These are phyloP conservation scores for Puccinia novopanici DNA, from an alignment of 1,284 basidiomycete genomes.

Conservation along the genomic window DNA sequence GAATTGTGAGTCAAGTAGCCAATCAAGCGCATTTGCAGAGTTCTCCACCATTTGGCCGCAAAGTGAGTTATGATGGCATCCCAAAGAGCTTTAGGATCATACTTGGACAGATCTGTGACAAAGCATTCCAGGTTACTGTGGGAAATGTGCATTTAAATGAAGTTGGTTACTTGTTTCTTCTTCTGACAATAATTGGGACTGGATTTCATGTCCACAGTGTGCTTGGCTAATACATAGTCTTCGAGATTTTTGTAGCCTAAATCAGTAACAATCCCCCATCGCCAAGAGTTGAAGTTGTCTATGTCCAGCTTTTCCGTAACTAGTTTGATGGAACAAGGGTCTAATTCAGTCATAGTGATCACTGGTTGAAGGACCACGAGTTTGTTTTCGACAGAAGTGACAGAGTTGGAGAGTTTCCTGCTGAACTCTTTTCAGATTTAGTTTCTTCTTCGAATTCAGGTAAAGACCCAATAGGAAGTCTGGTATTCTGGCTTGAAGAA, in stretches of 20 bases:
- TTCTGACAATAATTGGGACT: not conserved
- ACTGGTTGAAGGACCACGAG: not conserved
- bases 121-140: not conserved
- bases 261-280: not conserved
- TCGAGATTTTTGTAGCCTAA: too few species aligned
- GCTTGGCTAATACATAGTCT: not conserved
- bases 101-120: not conserved
- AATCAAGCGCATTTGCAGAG: not conserved
- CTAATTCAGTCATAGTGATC: not conserved
- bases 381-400: too few species aligned
- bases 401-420: not conserved
- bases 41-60: conserved; percentile 8
- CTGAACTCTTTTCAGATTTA: not conserved
- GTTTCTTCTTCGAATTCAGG: too few species aligned
- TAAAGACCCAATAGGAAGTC: too few species aligned
- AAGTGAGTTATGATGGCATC: not conserved
- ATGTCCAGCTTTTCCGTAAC: not conserved
- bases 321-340: not conserved
- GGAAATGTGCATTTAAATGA: conserved; percentile 6
- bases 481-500: not conserved
- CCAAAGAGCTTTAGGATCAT: not conserved
- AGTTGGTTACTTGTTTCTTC: not conserved
- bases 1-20: not conserved
- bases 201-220: not conserved
- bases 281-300: not conserved